Conservation (phyloP, 805 yeast species). For the Candida patagonica region DNA sequence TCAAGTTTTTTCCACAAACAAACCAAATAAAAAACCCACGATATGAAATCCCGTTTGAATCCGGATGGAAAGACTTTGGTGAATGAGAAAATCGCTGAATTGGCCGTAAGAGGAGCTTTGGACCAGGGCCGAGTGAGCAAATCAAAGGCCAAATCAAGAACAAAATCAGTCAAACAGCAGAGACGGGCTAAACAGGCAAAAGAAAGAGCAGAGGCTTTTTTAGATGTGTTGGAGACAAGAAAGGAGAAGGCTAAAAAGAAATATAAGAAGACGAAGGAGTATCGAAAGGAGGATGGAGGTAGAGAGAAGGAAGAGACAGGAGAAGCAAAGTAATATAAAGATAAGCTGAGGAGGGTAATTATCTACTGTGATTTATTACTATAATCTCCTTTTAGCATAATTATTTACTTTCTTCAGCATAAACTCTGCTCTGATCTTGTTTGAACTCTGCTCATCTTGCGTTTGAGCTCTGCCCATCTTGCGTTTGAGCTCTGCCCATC, state of each 20-base stretch:
- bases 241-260: conserved; percentile 20
- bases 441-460: too few species aligned
- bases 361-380: too few species aligned
- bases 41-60: too few species aligned
- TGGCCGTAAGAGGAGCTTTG: conserved; percentile 15
- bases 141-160: conserved; percentile 11
- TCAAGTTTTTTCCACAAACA: conserved; percentile 11
- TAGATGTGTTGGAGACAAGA: conserved; percentile 23
- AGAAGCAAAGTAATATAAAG: not conserved
- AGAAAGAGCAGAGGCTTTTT: conserved; percentile 16
- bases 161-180: conserved; percentile 15
- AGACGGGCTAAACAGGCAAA: conserved; percentile 12
- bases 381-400: too few species aligned
- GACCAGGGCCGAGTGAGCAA: conserved; percentile 3
- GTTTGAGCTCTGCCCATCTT: too few species aligned
- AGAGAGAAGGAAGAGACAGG: conserved; percentile 3
- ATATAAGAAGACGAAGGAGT: conserved; percentile 17
- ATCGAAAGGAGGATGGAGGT: conserved; percentile 17
- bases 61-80: conserved; percentile 18
- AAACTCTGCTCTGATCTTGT: too few species aligned
- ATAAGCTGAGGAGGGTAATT: too few species aligned
- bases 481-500: too few species aligned
- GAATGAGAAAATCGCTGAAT: conserved; percentile 20
- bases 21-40: too few species aligned
- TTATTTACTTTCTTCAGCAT: too few species aligned